These are phyloP conservation scores for Hypholoma fasciculare DNA, from an alignment of 768 basidiomycete genomes.

Conservation along the genomic window DNA sequence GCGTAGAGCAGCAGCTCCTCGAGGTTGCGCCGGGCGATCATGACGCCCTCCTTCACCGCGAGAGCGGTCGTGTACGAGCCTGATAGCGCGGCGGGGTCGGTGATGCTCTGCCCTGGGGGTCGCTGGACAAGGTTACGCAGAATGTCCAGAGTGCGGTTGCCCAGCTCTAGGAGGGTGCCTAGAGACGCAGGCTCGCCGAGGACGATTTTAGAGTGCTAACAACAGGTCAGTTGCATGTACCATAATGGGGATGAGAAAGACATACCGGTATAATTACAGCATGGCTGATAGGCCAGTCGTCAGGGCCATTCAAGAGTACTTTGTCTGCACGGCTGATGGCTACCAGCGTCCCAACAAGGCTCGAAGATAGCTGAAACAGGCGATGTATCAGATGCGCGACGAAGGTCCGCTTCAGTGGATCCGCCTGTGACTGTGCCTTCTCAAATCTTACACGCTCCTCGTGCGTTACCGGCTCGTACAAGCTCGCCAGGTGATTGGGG, in stretches of 20 bases:
- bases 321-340: constrained; percentile 69
- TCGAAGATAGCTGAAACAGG: constrained; percentile 69
- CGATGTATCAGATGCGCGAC: constrained; percentile 71
- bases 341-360: constrained; percentile 68
- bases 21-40: constrained; percentile 58
- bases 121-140: constrained; percentile 65
- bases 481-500: constrained; percentile 82
- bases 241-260: constrained; percentile 11
- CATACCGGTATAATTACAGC: constrained; percentile 74
- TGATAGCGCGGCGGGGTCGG: constrained; percentile 27
- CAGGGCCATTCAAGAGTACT: constrained; percentile 61
- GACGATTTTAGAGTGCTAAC: constrained; percentile 83
- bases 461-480: constrained; percentile 75
- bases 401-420: constrained; percentile 70
- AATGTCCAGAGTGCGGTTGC: constrained; percentile 74
- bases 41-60: constrained; percentile 58
- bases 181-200: constrained; percentile 80
- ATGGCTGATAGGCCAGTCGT: constrained; percentile 72
- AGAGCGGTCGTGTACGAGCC: constrained; percentile 33
- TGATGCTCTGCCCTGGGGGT: constrained; percentile 57
- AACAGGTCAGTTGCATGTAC: not conserved
- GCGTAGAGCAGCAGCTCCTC: constrained; percentile 72
- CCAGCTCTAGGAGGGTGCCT: constrained; percentile 86
- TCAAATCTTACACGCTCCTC: constrained; percentile 75
- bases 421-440: constrained; percentile 56